Percentiles rank a stretch among this genome's conserved stretches.
Evolutionary conservation across 495 filamentous ascomycete species (phyloP).

Genomic region (Clohesyomyces aquaticus): DNA sequence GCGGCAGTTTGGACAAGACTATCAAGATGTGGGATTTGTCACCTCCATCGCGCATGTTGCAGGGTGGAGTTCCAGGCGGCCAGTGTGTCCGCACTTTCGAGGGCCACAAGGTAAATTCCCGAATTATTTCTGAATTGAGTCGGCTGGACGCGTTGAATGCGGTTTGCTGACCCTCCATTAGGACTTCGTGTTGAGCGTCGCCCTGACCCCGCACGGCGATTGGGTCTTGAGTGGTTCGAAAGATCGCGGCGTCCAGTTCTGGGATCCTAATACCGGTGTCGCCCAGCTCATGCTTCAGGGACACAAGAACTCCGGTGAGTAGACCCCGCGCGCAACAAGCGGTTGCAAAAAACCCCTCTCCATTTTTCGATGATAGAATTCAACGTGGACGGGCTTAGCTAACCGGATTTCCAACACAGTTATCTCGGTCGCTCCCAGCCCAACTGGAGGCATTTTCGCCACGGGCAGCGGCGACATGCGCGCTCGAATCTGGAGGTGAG

Average conservation of each 20-base stretch:
- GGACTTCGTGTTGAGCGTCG: slow-evolving; percentile 52
- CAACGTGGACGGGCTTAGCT: slow-evolving; percentile 12
- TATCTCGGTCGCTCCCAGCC: slow-evolving; percentile 52
- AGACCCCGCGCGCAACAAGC: too few relatives aligned
- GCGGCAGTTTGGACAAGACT: slow-evolving; percentile 51
- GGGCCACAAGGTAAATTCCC: slow-evolving; percentile 47
- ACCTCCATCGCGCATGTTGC: slow-evolving; percentile 36
- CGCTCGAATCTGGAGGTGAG: slow-evolving; percentile 50
- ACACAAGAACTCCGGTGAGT: slow-evolving; percentile 51
- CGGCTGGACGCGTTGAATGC: too few relatives aligned
- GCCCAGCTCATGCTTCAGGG: slow-evolving; percentile 52
- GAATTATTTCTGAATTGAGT: neutral
- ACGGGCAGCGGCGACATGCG: slow-evolving; percentile 52
- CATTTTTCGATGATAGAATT: neutral
- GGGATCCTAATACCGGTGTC: slow-evolving; percentile 49
- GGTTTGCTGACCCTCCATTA: too few relatives aligned
- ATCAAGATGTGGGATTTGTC: slow-evolving; percentile 53
- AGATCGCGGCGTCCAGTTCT: slow-evolving; percentile 52
- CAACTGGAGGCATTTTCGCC: slow-evolving; percentile 47
- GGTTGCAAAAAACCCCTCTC: neutral
- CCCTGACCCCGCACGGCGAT: slow-evolving; percentile 47
- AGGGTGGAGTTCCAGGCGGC: slow-evolving; percentile 40
- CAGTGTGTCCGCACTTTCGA: slow-evolving; percentile 51
- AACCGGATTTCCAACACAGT: slow-evolving; percentile 34
- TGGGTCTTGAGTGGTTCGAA: slow-evolving; percentile 51